Conservation (phyloP, 768 basidiomycete genomes). For the Postia placenta region DNA sequence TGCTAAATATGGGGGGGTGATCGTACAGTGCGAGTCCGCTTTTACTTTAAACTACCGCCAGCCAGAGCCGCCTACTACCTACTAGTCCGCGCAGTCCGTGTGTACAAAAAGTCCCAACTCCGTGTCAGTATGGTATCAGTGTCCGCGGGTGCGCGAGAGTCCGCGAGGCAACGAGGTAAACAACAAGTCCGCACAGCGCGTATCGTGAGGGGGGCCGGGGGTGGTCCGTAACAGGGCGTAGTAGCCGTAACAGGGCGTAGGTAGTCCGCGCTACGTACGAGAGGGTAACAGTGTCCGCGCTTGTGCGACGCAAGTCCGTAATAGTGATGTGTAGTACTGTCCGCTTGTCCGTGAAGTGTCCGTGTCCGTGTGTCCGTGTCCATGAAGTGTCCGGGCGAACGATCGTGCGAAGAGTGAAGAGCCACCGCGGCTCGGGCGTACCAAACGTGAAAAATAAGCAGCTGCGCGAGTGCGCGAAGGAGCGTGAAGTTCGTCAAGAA, state of each 20-base stretch:
- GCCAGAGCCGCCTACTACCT: too few species aligned
- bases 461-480: constrained; percentile 6
- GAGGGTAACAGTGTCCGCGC: background rate
- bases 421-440: constrained; percentile 5
- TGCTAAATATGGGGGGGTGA: constrained; percentile 9
- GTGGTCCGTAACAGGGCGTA: background rate
- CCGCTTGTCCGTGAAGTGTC: background rate
- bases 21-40: constrained; percentile 10
- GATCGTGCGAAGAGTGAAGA: constrained; percentile 1
- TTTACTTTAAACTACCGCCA: too few species aligned
- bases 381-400: constrained; percentile 1
- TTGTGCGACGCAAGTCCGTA: background rate
- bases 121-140: background rate
- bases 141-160: background rate
- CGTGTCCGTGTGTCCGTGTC: background rate
- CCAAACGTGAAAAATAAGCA: constrained; percentile 1
- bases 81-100: background rate
- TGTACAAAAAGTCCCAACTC: background rate
- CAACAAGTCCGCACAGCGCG: background rate
- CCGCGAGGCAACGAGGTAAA: background rate
- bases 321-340: too few species aligned
- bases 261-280: background rate
- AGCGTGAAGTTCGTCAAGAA: constrained; percentile 19
- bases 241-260: background rate
- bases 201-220: background rate